A percentile compares a stretch with the other conserved stretches of the same genome.
These are phyloP conservation scores for Taphrina deformans DNA, from an alignment of 1,139 yeast genomes.

Conservation along the genomic window DNA sequence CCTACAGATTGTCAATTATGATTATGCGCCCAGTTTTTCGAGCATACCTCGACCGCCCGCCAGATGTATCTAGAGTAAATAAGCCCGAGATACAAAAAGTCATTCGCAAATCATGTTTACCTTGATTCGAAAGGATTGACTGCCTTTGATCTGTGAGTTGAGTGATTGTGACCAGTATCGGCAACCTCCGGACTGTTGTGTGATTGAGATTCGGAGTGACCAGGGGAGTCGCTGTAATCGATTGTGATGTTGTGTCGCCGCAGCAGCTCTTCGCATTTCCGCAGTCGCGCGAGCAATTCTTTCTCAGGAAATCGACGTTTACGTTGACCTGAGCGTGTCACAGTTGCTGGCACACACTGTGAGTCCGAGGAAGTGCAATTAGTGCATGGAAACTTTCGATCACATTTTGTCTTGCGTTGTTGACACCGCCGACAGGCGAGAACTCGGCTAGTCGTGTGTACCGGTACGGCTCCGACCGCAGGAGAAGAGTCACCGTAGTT, in stretches of 20 bases:
- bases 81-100: too few species aligned
- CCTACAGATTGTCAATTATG: not conserved
- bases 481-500: not conserved
- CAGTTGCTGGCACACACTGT: not conserved
- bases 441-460: not conserved
- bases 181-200: not conserved
- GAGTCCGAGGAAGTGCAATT: not conserved
- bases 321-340: not conserved
- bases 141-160: not conserved
- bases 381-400: conserved; percentile 21
- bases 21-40: not conserved
- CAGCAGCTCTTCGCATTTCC: not conserved
- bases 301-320: not conserved
- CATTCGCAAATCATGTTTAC: not conserved
- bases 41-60: not conserved
- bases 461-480: not conserved
- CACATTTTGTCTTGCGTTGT: not conserved
- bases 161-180: not conserved
- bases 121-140: not conserved
- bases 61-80: not conserved
- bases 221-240: not conserved
- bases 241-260: not conserved
- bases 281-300: not conserved
- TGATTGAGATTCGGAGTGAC: not conserved
- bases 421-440: not conserved